These are phyloP conservation scores for Lepidium aucheri DNA, from an alignment of 345 rosid species.

Conservation along the genomic window DNA sequence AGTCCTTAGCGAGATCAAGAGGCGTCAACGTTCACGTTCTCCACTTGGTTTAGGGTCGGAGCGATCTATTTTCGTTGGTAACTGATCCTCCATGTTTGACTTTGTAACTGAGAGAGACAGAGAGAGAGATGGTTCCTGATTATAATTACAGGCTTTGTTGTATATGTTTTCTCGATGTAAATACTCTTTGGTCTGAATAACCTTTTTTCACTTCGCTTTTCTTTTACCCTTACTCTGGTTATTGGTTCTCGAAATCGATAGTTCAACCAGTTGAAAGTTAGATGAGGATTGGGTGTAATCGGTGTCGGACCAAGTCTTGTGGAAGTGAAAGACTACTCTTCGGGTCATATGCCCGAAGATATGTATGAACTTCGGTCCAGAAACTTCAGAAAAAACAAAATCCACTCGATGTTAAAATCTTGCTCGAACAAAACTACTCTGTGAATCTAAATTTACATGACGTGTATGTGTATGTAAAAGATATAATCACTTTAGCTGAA, in stretches of 20 bases:
- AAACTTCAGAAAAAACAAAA: not conserved
- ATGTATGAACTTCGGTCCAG: no score
- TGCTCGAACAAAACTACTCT: no score
- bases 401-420: not conserved
- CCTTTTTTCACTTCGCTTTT: no score
- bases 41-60: constrained; percentile 42
- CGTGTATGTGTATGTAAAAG: not conserved
- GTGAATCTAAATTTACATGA: constrained; percentile 3
- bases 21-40: constrained; percentile 44
- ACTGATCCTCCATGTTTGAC: constrained; percentile 8
- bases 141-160: constrained; percentile 11
- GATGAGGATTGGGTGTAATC: no score
- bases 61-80: constrained; percentile 41
- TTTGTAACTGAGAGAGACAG: not conserved
- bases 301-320: no score
- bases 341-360: no score
- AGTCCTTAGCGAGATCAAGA: constrained; percentile 28
- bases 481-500: not conserved
- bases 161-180: not conserved
- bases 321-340: no score
- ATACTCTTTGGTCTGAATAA: constrained; percentile 8
- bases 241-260: not conserved
- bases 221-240: not conserved
- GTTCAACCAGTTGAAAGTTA: no score
- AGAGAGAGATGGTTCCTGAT: not conserved